phyloP scores from a whole-genome alignment of 495 filamentous ascomycete genomes.

The Chaetomium cochliodes region DNA sequence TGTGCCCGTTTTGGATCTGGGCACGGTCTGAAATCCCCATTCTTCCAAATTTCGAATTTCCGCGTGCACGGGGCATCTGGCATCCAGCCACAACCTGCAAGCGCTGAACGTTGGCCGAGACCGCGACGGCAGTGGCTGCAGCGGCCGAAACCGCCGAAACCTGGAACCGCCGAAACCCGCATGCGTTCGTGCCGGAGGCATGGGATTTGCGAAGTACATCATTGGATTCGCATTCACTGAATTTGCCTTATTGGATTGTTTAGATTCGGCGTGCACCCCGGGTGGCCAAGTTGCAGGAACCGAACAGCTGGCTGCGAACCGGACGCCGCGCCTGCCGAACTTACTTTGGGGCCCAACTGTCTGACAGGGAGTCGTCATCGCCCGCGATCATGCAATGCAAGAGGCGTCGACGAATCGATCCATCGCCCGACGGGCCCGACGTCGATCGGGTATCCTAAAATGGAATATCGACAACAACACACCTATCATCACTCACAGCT shows the following conservation, averaged over 20 bases:
- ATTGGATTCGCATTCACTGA: too few species aligned
- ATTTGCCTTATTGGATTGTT: too few species aligned
- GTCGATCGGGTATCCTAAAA: neutral
- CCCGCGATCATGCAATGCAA: neutral
- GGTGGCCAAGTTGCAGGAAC: too few species aligned
- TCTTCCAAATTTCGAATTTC: neutral
- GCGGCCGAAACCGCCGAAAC: neutral
- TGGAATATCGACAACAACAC: neutral
- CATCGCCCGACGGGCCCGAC: neutral
- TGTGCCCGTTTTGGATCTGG: neutral
- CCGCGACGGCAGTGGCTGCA: conserved; percentile 11
- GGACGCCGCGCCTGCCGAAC: too few species aligned
- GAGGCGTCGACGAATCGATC: neutral
- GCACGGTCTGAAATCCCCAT: neutral
- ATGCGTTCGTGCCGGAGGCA: neutral
- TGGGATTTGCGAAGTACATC: too few species aligned
- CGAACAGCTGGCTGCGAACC: too few species aligned
- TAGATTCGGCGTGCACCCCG: too few species aligned
- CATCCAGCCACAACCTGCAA: neutral
- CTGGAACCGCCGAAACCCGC: neutral
- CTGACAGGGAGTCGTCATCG: neutral
- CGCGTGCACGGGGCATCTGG: neutral
- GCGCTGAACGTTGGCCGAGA: conserved; percentile 1
- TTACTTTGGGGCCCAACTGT: too few species aligned
- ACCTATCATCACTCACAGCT: conserved; percentile 23